A percentile compares a stretch with the other conserved stretches of the same genome.
These are phyloP conservation scores for Coniosporium apollinis DNA, from an alignment of 495 filamentous ascomycete genomes.

Conservation along the genomic window DNA sequence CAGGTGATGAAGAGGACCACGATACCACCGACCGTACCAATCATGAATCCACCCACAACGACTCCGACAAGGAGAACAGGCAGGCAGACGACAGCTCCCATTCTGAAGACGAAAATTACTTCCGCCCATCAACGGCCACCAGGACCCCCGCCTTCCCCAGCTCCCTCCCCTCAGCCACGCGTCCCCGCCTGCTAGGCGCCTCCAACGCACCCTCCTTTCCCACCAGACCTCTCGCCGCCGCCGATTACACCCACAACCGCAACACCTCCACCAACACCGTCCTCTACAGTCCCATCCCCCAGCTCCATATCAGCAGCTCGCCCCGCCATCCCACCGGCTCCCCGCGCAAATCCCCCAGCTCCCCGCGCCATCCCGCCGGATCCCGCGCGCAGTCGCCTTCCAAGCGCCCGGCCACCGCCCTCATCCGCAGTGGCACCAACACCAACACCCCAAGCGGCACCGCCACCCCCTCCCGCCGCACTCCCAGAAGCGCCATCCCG, in stretches of 20 bases:
- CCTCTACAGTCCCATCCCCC: slow-evolving; percentile 41
- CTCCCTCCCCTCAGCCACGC: not conserved
- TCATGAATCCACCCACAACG: slow-evolving; percentile 14
- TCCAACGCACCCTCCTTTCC: slow-evolving; percentile 7
- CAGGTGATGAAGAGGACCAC: slow-evolving; percentile 43
- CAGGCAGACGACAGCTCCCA: slow-evolving; percentile 20
- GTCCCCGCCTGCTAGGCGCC: not conserved
- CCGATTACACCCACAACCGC: slow-evolving; percentile 36
- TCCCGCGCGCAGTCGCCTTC: no score
- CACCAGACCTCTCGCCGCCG: not conserved
- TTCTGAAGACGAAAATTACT: slow-evolving; percentile 27
- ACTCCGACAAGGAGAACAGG: slow-evolving; percentile 14
- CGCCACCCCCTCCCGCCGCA: slow-evolving; percentile 24
- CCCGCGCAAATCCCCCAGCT: no score
- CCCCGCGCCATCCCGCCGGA: no score
- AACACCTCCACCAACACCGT: slow-evolving; percentile 66
- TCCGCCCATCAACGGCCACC: slow-evolving; percentile 18
- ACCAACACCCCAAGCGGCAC: slow-evolving; percentile 19
- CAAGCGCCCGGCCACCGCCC: slow-evolving; percentile 26
- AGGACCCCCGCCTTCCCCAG: slow-evolving; percentile 7
- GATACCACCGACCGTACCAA: slow-evolving; percentile 13
- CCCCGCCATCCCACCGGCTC: slow-evolving; percentile 14
- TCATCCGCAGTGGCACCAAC: slow-evolving; percentile 32
- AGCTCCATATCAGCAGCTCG: slow-evolving; percentile 18
- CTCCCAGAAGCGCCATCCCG: slow-evolving; percentile 29